Conservation (phyloP, 2,329 filamentous ascomycete genomes). For the Gyromitra esculenta region DNA sequence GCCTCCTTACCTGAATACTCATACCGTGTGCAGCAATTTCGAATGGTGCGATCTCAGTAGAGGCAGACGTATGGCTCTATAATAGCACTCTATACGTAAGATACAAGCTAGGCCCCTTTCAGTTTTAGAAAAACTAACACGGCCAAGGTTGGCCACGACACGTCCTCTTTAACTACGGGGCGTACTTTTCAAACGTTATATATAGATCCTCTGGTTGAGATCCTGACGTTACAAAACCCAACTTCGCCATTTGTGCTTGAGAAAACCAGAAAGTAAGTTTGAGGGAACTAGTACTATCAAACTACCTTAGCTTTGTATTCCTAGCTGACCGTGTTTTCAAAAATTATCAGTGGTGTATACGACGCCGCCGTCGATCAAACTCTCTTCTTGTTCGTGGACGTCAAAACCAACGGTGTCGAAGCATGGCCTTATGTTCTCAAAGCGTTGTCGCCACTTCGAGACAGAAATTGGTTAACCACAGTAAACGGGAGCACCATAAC, state of each 20-base stretch:
- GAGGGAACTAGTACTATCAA: neutral
- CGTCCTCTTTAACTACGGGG: conserved; percentile 65
- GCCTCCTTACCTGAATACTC: neutral
- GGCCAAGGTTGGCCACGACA: conserved; percentile 68
- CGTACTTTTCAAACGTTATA: conserved; percentile 72
- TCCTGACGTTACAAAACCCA: conserved; percentile 68
- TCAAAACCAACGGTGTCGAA: conserved; percentile 69
- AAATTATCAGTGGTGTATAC: conserved; percentile 58
- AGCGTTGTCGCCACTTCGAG: conserved; percentile 69
- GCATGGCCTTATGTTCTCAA: conserved; percentile 67
- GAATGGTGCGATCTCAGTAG: conserved; percentile 70
- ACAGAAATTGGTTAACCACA: conserved; percentile 68
- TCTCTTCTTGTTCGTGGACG: conserved; percentile 73
- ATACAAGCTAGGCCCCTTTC: neutral
- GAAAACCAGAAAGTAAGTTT: conserved; percentile 53
- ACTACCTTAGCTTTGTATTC: neutral
- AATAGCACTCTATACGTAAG: conserved; percentile 66
- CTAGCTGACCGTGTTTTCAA: conserved; percentile 5
- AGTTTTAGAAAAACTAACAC: conserved; percentile 3
- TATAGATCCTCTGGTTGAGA: conserved; percentile 70
- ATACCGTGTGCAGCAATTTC: conserved; percentile 63
- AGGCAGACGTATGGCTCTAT: conserved; percentile 75
- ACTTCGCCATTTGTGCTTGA: conserved; percentile 61
- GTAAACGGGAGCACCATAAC: conserved; percentile 62
- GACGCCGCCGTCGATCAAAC: conserved; percentile 61